Conservation (phyloP, 2,329 filamentous ascomycete genomes). For the Lasiodiplodia sp. region DNA sequence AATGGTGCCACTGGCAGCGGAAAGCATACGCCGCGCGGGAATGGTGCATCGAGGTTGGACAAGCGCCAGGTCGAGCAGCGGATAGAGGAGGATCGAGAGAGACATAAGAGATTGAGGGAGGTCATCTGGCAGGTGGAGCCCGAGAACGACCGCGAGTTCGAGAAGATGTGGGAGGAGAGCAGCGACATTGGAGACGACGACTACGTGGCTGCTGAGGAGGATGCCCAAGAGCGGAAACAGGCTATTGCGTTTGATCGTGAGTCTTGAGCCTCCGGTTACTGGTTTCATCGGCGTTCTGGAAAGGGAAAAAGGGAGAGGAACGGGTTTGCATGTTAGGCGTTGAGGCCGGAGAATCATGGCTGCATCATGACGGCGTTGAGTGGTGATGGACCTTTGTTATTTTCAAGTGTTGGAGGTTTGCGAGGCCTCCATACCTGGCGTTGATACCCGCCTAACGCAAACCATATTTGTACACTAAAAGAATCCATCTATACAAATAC, state of each 20-base stretch:
- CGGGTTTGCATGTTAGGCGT: not conserved
- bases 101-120: slow-evolving; percentile 90
- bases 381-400: slow-evolving; percentile 24
- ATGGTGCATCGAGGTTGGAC: slow-evolving; percentile 66
- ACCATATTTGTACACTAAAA: slow-evolving; percentile 46
- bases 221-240: slow-evolving; percentile 64
- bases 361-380: slow-evolving; percentile 24
- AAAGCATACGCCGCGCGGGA: slow-evolving; percentile 33
- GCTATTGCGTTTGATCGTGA: slow-evolving; percentile 51
- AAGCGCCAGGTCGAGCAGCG: slow-evolving; percentile 92
- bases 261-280: not conserved
- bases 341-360: not conserved
- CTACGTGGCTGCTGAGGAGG: slow-evolving; percentile 77
- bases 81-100: slow-evolving; percentile 94
- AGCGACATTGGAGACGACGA: slow-evolving; percentile 91
- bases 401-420: slow-evolving; percentile 39
- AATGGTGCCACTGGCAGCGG: slow-evolving; percentile 30
- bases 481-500: slow-evolving; percentile 46
- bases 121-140: slow-evolving; percentile 88
- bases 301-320: not conserved
- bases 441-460: slow-evolving; percentile 33
- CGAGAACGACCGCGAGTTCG: slow-evolving; percentile 73
- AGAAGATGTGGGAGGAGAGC: slow-evolving; percentile 84
- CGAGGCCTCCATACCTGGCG: slow-evolving; percentile 8
- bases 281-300: slow-evolving; percentile 3